Conservation (phyloP, 331 rosid genomes). For the Saraca asoca region DNA sequence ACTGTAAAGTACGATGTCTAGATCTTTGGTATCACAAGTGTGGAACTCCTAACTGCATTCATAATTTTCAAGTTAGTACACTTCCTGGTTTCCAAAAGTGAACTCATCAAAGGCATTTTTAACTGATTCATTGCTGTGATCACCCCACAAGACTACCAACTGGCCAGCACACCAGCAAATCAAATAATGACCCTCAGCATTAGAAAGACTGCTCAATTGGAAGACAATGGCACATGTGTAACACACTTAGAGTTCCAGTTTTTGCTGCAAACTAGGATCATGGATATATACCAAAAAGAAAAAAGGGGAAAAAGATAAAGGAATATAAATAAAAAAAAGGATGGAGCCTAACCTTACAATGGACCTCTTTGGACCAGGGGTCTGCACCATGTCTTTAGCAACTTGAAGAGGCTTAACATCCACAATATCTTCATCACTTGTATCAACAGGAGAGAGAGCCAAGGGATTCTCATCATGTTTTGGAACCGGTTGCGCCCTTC, state of each 20-base stretch:
- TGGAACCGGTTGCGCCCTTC: constrained; percentile 56
- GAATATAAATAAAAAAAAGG: no score
- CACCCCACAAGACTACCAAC: constrained; percentile 12
- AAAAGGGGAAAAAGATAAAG: neutral
- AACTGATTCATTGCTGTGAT: constrained; percentile 7
- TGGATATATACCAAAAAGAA: constrained; percentile 19
- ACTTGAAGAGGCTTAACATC: constrained; percentile 64
- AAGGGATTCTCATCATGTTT: constrained; percentile 65
- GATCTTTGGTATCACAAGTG: no score
- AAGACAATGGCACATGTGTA: neutral
- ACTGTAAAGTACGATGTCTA: neutral
- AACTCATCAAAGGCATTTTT: neutral
- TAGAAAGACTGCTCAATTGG: no score
- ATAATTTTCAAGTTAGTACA: neutral
- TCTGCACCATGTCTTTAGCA: constrained; percentile 55
- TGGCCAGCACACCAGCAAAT: constrained; percentile 21
- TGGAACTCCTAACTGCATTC: neutral
- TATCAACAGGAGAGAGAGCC: constrained; percentile 36
- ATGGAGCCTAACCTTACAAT: constrained; percentile 62
- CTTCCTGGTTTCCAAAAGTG: neutral
- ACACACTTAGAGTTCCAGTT: neutral
- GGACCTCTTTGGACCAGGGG: constrained; percentile 64
- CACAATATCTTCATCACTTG: constrained; percentile 75
- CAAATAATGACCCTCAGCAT: constrained; percentile 5
- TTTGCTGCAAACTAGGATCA: constrained; percentile 19